These are phyloP conservation scores for Penicillium nucicola DNA, from an alignment of 495 filamentous ascomycete species.

Conservation along the genomic window DNA sequence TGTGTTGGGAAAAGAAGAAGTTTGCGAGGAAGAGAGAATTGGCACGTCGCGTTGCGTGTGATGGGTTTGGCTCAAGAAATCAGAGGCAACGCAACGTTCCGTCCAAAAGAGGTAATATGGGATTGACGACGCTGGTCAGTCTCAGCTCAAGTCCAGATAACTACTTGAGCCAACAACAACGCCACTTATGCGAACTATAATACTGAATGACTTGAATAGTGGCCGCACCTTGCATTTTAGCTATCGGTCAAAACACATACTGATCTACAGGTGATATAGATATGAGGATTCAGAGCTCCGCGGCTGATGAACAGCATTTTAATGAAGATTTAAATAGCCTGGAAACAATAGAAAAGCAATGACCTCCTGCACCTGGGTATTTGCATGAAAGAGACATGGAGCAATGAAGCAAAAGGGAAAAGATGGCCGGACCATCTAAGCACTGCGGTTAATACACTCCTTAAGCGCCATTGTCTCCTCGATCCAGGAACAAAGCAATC, in stretches of 20 bases:
- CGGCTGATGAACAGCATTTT: not conserved
- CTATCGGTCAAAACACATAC: not conserved
- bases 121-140: not conserved
- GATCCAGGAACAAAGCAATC: no score
- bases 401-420: not conserved
- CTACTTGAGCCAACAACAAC: not conserved
- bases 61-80: no score
- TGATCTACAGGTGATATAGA: not conserved
- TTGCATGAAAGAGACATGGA: conserved; percentile 4
- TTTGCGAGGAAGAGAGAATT: no score
- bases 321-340: not conserved
- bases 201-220: not conserved
- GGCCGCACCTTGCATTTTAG: not conserved
- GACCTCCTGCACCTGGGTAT: conserved; percentile 3
- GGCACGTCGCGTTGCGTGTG: no score
- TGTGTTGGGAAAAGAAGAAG: no score
- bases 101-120: not conserved
- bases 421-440: not conserved
- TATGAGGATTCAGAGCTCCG: not conserved
- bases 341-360: not conserved
- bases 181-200: not conserved
- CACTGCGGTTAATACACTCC: not conserved
- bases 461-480: not conserved
- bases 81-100: no score
- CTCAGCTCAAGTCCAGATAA: not conserved